phyloP scores from a whole-genome alignment of 1,284 basidiomycete genomes.

The Cystobasidium slooffiae region DNA sequence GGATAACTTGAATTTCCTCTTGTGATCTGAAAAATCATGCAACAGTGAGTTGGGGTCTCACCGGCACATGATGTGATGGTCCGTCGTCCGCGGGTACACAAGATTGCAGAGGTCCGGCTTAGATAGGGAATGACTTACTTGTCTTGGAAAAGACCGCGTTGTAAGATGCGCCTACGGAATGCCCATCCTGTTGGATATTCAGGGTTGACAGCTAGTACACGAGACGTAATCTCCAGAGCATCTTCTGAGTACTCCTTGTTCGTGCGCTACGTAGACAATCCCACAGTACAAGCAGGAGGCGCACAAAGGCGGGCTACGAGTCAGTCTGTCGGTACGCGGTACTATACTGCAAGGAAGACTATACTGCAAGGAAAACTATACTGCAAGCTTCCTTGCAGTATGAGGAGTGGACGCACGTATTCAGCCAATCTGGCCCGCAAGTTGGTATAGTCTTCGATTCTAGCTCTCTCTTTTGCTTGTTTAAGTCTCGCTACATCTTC shows the following conservation, averaged over 20 bases:
- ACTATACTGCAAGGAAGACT: background rate
- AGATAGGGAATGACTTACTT: conserved; percentile 60
- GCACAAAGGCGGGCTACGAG: background rate
- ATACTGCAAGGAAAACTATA: too few species aligned
- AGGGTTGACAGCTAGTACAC: conserved; percentile 48
- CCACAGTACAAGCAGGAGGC: background rate
- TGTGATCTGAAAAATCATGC: conserved; percentile 61
- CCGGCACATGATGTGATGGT: too few species aligned
- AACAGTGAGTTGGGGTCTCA: too few species aligned
- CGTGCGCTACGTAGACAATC: conserved; percentile 4
- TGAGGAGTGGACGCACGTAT: conserved; percentile 1
- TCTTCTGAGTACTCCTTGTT: conserved; percentile 62
- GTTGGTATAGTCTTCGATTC: conserved; percentile 74
- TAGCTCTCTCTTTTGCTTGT: conserved; percentile 70
- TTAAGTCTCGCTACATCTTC: conserved; percentile 68
- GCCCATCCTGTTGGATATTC: conserved; percentile 90
- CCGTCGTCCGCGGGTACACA: background rate
- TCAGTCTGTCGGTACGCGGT: background rate
- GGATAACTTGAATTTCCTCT: conserved; percentile 66
- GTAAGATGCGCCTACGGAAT: conserved; percentile 77
- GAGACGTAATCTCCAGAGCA: conserved; percentile 63
- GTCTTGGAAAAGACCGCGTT: conserved; percentile 70
- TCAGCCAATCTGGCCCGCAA: conserved; percentile 59
- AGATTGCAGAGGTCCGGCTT: background rate
- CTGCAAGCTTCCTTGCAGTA: too few species aligned